Evolutionary conservation across 768 basidiomycete genomes (phyloP), one percentile per base, ranked within the genome.

Genomic region (Naganishia friedmannii): DNA sequence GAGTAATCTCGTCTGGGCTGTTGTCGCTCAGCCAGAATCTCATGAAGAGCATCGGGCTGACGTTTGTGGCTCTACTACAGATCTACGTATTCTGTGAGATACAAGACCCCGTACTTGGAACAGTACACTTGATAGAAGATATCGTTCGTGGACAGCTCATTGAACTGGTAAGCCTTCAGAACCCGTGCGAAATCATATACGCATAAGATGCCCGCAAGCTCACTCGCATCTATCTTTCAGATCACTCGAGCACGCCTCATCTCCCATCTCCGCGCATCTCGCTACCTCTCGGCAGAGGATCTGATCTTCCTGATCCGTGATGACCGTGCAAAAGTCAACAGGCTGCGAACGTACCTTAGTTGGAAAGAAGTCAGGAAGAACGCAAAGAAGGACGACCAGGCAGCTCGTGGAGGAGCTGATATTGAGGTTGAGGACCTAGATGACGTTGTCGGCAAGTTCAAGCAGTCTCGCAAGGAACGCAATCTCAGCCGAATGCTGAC

Each of bases 281-380:
- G 93, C 26, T 92, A 89, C 73, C 85, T 95, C 46, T 88, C 90
- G 2, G 90, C 93, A 0, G 94, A 98, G 80, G 94, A 98, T 80
- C 88, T 98, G 67, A 92, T 98, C 74, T 97, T 96, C 74, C 88
- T 96, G 77, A 93, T 98, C 76, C 88, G 94, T 6, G 90, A 95
- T 75, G 94, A 98, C 82, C 84, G 91, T 73, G 90, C 90, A 9
- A 96, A 95, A 80, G 92, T 98, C 72, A 95, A 96, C 82, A 85
- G 94, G 53, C 84, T 98, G 32, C 83, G 92, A 39, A 95, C 92
- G 12, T 98, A 96, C 77, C 86, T 98, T 28, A 92, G 91, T 0
- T 98, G 94, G 94, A 96, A 95, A 77, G 94, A 96, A 74, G 94
- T 97, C 21, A 87, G 94, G 17, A 96, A 95, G 76, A 91, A 92